Evolutionary conservation across 2,329 filamentous ascomycete species (phyloP), one percentile per base, ranked within the genome.

Genomic region (Ascomycota sp.): DNA sequence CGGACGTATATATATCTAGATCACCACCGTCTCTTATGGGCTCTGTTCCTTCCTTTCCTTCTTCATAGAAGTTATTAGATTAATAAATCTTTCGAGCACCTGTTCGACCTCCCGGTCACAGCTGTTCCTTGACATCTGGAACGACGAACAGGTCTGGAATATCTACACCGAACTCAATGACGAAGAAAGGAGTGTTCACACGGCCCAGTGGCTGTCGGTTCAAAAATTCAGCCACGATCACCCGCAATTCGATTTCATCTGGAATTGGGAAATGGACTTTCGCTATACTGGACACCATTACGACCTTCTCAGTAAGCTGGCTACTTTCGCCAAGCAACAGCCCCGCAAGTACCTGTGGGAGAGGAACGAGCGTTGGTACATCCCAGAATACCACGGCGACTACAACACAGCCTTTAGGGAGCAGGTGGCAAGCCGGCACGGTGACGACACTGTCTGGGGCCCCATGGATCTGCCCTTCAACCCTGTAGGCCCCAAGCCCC

Each of bases 201-300:
- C 61, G 20, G 59, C 64, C 20, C 74, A 80, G 42, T 80, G 74
- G 59, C 61, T 81, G 39, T 74, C 75, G 5, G 61, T 83, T 3
- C 78, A 83, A 45, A 75, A 74, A 51, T 83, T 85, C 44, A 69
- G 69, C 34, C 64, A 76, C 42, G 74, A 76, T 29, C 74, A 82
- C 41, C 77, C 77, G 0, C 71, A 86, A 41, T 89, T 79, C 38
- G 76, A 85, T 40, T 82, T 68, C 41, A 63, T 82, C 40, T 89
- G 80, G 78, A 85, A 86, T 47, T 85, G 78, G 79, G 81, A 89
- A 46, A 78, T 82, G 53, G 79, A 89, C 44, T 72, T 75, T 21
- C 65, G 81, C 28, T 76, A 77, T 43, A 81, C 73, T 0, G 80
- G 80, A 7, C 78, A 89, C 37, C 74, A 83, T 52, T 85, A 86